Evolutionary conservation across 768 basidiomycete species (phyloP).

Genomic region (Pisolithus microcarpus): DNA sequence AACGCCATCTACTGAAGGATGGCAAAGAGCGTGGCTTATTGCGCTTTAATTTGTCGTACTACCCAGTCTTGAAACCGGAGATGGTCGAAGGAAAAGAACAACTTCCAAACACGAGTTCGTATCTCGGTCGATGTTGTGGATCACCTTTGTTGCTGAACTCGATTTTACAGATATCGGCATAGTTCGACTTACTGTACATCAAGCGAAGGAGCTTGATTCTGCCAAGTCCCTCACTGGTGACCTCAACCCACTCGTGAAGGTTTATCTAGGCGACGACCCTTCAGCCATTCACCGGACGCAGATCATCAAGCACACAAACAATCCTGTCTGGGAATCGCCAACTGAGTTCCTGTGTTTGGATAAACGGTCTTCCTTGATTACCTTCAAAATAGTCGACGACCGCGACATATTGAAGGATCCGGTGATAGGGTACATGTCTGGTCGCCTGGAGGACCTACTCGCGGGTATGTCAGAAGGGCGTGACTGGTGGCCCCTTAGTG

Average conservation of each 20-base stretch:
- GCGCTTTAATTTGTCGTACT: conserved; percentile 75
- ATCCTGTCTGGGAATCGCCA: conserved; percentile 83
- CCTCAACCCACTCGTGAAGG: conserved; percentile 74
- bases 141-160: background rate
- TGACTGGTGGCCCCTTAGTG: conserved; percentile 90
- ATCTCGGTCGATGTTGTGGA: background rate
- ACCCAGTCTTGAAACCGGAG: conserved; percentile 75
- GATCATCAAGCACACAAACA: conserved; percentile 75
- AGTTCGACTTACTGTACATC: conserved; percentile 87
- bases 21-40: conserved; percentile 83
- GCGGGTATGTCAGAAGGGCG: conserved; percentile 54
- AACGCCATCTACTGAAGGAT: conserved; percentile 63
- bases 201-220: conserved; percentile 89
- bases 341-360: conserved; percentile 90
- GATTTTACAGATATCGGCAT: conserved; percentile 63
- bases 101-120: conserved; percentile 69
- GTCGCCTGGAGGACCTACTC: conserved; percentile 75
- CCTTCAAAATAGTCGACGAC: conserved; percentile 79
- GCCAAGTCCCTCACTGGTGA: conserved; percentile 63
- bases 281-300: conserved; percentile 53
- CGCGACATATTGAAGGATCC: conserved; percentile 83
- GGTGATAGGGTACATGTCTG: conserved; percentile 68
- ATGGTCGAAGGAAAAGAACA: conserved; percentile 58
- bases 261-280: conserved; percentile 50
- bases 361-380: conserved; percentile 59